phyloP scores from a whole-genome alignment of 108 stramenopile species.

The Nitzschia inconspicua region DNA sequence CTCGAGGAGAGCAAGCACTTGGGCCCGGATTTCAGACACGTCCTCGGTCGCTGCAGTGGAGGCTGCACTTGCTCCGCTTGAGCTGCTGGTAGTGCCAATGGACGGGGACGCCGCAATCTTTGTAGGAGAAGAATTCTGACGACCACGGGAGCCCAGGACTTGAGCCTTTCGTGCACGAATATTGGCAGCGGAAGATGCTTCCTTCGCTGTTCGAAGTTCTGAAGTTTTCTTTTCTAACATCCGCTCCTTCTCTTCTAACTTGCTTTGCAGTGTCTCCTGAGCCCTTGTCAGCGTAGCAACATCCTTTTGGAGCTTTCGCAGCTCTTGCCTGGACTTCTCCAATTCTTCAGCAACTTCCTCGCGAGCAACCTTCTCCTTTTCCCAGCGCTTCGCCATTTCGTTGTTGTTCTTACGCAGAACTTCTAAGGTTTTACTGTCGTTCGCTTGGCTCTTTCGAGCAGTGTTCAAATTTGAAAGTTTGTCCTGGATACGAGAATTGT shows the following conservation, averaged over 20 bases:
- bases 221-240: conserved; percentile 51
- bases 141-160: conserved; percentile 39
- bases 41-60: conserved; percentile 26
- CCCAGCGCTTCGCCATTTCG: conserved; percentile 81
- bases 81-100: conserved; percentile 1
- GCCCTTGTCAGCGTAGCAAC: conserved; percentile 49
- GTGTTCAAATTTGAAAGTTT: conserved; percentile 53
- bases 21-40: conserved; percentile 50
- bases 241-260: conserved; percentile 73
- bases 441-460: conserved; percentile 53
- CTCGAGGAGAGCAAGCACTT: conserved; percentile 72
- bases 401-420: conserved; percentile 73
- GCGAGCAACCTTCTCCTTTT: conserved; percentile 79
- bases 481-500: conserved; percentile 77
- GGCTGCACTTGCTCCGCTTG: conserved; percentile 18
- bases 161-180: conserved; percentile 59
- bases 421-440: conserved; percentile 72
- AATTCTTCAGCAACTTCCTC: conserved; percentile 74
- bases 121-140: conserved; percentile 12
- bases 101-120: conserved; percentile 16
- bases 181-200: conserved; percentile 50
- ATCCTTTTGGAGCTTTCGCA: conserved; percentile 57
- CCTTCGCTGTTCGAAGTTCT: conserved; percentile 71
- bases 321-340: conserved; percentile 51
- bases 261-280: conserved; percentile 44